Conservation (phyloP, 805 yeast genomes). For the Kazachstania africana region DNA sequence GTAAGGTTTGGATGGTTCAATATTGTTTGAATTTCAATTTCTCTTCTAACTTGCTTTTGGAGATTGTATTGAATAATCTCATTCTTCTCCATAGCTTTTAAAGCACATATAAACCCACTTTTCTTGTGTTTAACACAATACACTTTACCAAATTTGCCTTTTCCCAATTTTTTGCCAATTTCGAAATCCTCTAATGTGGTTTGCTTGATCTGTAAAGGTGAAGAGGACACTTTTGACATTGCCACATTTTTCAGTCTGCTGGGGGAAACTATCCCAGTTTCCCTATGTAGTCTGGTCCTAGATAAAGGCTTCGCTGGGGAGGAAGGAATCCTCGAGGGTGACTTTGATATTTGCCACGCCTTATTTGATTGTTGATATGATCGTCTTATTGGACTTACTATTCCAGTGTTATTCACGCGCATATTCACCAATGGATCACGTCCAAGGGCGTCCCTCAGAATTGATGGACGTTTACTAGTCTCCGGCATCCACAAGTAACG, state of each 20-base stretch:
- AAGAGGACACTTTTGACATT: background rate
- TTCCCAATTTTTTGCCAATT: slow-evolving; percentile 77
- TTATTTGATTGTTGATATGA: no score
- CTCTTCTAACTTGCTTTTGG: slow-evolving; percentile 78
- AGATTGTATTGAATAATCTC: slow-evolving; percentile 67
- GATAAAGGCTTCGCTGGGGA: no score
- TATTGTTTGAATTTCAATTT: slow-evolving; percentile 80
- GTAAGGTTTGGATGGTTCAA: slow-evolving; percentile 70
- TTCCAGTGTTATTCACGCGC: no score
- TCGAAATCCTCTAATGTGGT: slow-evolving; percentile 50
- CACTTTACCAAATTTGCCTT: slow-evolving; percentile 89
- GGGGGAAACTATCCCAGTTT: background rate
- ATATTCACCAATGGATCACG: no score
- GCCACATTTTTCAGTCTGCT: background rate
- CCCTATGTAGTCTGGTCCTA: no score
- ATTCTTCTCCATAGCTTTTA: slow-evolving; percentile 80
- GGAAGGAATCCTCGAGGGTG: no score
- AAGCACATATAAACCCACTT: slow-evolving; percentile 75
- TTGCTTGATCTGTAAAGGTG: slow-evolving; percentile 3
- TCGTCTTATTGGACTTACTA: no score
- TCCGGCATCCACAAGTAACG: no score
- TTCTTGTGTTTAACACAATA: slow-evolving; percentile 72
- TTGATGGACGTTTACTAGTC: no score
- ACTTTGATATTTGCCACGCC: no score
- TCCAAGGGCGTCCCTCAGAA: no score